phyloP scores from a whole-genome alignment of 768 basidiomycete genomes.

The Hygrocybe punicea region DNA sequence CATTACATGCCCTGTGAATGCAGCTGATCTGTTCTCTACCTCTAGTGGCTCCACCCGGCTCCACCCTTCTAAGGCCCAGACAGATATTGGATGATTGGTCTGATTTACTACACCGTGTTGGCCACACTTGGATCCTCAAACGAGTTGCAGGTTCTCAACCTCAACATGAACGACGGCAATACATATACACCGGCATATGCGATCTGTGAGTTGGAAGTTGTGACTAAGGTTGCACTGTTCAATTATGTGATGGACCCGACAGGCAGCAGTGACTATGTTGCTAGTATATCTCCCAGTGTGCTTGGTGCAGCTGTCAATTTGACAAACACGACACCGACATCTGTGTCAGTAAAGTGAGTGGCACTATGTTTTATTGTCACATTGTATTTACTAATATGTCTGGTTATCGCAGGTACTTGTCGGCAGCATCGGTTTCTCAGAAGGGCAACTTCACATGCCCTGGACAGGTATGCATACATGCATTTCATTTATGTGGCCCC shows the following conservation, averaged over 20 bases:
- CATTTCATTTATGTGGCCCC: too few species aligned
- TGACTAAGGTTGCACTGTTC: constrained; percentile 62
- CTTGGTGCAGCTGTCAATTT: too few species aligned
- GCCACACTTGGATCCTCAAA: constrained; percentile 60
- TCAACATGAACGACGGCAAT: constrained; percentile 49
- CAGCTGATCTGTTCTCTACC: neutral
- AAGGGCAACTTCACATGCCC: too few species aligned
- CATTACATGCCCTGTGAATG: neutral
- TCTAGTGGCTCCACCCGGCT: constrained; percentile 35
- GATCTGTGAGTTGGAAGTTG: constrained; percentile 66
- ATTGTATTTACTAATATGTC: too few species aligned
- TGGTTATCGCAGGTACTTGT: too few species aligned
- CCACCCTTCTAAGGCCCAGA: constrained; percentile 56
- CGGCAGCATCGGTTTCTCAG: too few species aligned
- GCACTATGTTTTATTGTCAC: too few species aligned
- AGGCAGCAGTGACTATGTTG: constrained; percentile 55
- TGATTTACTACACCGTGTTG: constrained; percentile 72
- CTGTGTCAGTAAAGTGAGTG: too few species aligned
- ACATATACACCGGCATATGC: constrained; percentile 63
- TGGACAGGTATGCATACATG: too few species aligned
- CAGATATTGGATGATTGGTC: constrained; percentile 72
- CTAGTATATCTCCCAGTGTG: constrained; percentile 46
- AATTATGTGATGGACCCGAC: constrained; percentile 65
- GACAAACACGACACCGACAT: too few species aligned
- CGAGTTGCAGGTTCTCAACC: constrained; percentile 60